A percentile compares a stretch with the other conserved stretches of the same genome.
These are phyloP conservation scores for Dactylellina cionopaga DNA, from an alignment of 2,329 filamentous ascomycete species.

Conservation along the genomic window DNA sequence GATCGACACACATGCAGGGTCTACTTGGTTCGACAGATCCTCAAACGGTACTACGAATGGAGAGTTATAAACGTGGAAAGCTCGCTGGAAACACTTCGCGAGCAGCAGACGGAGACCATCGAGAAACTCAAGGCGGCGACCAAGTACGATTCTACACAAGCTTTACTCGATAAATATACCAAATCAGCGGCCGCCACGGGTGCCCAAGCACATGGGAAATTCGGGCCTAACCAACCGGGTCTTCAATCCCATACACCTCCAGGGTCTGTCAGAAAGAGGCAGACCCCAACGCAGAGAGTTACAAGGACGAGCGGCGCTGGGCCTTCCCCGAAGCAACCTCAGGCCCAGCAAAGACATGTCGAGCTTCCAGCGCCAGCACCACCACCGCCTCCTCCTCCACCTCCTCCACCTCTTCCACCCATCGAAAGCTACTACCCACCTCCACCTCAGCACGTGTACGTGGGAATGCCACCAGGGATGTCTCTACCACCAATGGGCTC, in stretches of 20 bases:
- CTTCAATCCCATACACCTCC: conserved; percentile 31
- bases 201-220: conserved; percentile 39
- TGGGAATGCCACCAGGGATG: conserved; percentile 27
- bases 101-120: conserved; percentile 85
- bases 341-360: conserved; percentile 9
- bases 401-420: conserved; percentile 54
- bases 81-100: conserved; percentile 77
- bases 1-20: conserved; percentile 70
- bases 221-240: conserved; percentile 16
- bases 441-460: conserved; percentile 22
- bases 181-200: conserved; percentile 61
- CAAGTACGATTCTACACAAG: conserved; percentile 92
- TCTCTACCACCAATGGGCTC: conserved; percentile 49
- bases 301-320: conserved; percentile 24
- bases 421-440: conserved; percentile 52
- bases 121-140: conserved; percentile 94
- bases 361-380: conserved; percentile 23
- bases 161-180: conserved; percentile 91
- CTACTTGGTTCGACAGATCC: conserved; percentile 74
- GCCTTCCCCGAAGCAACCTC: background rate
- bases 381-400: conserved; percentile 34
- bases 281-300: conserved; percentile 51
- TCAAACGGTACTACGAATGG: conserved; percentile 80
- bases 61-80: conserved; percentile 76
- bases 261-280: conserved; percentile 55